Base-by-base conservation (phyloP, 169 alveolate species). In the Plasmodium reichenowi region DNA sequence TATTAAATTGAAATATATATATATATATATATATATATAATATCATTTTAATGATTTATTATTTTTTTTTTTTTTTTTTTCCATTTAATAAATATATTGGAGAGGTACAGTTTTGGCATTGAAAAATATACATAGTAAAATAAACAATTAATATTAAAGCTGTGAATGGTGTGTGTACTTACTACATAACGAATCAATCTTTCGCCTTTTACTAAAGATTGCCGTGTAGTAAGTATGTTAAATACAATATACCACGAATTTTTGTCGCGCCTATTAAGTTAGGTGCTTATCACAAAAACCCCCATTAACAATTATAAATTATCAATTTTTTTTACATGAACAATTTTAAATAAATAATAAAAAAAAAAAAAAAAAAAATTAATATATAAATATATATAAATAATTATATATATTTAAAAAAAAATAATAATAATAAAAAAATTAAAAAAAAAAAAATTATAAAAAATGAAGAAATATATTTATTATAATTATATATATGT, bases 141-240 rank as follows among this genome's bases (percentile, higher is more conserved):
- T 17, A 38, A 45, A 52, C 13, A 3, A 2, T 4, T n/a, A 22
- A 1, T 0, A 0, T 9, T 26, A 13, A 7, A 9, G n/a, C 29
- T 38, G 1, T 6, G 45, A 13, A 17, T 38, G 91, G 91, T 45
- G 80, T 67, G 72, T 83, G 91, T 83, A 83, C 85, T 83, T 83
- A 71, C 85, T 83, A 83, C 96, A 94, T 89, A 71, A 58, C 96
- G 96, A 90, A 94, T 88, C 99, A 97, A 97, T 97, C 99, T 97
- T 97, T 97, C 99, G 99, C 99, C 99, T 97, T 97, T 97, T 97
- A 97, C 99, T 97, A 97, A 97, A 97, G 99, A 97, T 97, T 97
- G 98, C 99, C 98, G 99, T 97, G 99, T 95, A 95, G 89, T 93
- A 93, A 80, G 95, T 90, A 92, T 94, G 80, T 45, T 80, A 75